Base-by-base conservation (phyloP, 108 stramenopile genomes). In the Skeletonema tropicum region DNA sequence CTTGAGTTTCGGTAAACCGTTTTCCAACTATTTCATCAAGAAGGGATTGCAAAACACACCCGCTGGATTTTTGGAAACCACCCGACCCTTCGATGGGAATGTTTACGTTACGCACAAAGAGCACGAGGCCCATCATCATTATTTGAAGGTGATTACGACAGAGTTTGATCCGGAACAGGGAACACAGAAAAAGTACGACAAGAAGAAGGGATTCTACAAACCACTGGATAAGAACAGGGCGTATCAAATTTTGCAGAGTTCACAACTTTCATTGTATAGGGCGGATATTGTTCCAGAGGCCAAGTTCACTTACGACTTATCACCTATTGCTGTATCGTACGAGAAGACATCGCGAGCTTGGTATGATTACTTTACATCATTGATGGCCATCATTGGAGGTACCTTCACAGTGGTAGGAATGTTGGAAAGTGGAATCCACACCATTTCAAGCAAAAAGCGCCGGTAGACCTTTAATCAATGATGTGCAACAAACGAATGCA, bases 371-470 rank as follows among this genome's bases (percentile, higher is more conserved):
- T 68, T 98, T 36, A 99, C 97, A 8, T 96, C 93, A 29, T 36
- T 98, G 39, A 91, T 96, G 88, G 98, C 98, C 26, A 97, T 98
- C 45, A 86, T 99, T 42, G 98, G 98, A 17, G 98, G 98, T 1
- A 97, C 95, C 11, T 99, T 99, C 70, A 99, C 97, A 11, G 96
- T 98, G 8, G 83, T 99, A 5, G 98, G 98, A 26, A 86, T 99
- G 79, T 31, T 99, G 15, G 97, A 97, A 79, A 73, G 85, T 9
- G 74, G 83, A 10, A 81, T 94, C 30, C 74, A 82, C 41, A 48
- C 81, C 14, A 68, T 82, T 38, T 64, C 75, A 5, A 76, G 75
- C 35, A 82, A 82, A 36, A 82, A 82, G 61, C 52, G 71, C 14
- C 81, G 81, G 49, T 82, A 76, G 58, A 11, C 15, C 15, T 0